These are phyloP conservation scores for Skeletonema marinoi DNA, from an alignment of 108 stramenopile genomes.

Conservation along the genomic window DNA sequence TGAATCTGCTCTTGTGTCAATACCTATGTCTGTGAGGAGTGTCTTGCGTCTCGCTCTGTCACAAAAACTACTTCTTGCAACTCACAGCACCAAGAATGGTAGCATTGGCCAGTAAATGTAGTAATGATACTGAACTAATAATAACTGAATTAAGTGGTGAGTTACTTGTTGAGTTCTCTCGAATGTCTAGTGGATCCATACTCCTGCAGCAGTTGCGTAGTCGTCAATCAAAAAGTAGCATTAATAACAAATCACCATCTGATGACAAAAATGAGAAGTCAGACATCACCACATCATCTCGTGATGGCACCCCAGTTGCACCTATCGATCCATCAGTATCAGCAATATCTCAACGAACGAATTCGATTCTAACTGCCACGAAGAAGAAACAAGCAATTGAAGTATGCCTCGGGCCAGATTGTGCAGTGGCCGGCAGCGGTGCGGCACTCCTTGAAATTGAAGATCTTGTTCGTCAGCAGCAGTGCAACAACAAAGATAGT, in stretches of 20 bases:
- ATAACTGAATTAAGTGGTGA: background rate
- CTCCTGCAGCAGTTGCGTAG: background rate
- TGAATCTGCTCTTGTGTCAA: too few species aligned
- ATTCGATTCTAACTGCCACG: background rate
- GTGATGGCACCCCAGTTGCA: background rate
- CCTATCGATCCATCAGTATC: background rate
- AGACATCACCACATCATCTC: background rate
- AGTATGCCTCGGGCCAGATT: conserved; percentile 47
- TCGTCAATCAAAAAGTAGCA: background rate
- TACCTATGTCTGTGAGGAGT: too few species aligned
- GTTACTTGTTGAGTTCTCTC: too few species aligned
- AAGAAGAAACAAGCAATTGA: conserved; percentile 12
- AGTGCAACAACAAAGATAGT: background rate
- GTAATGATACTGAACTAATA: background rate
- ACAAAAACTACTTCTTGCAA: too few species aligned
- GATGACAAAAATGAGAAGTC: background rate
- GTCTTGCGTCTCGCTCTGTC: too few species aligned
- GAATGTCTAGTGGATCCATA: conserved; percentile 3
- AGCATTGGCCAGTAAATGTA: too few species aligned
- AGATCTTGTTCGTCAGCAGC: conserved; percentile 25
- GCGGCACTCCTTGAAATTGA: conserved; percentile 46
- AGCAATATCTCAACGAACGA: background rate
- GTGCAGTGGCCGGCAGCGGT: conserved; percentile 32
- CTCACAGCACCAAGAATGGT: too few species aligned
- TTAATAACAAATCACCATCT: background rate